Evolutionary conservation across 768 basidiomycete genomes (phyloP).

Genomic region (Amanita rimosa): DNA sequence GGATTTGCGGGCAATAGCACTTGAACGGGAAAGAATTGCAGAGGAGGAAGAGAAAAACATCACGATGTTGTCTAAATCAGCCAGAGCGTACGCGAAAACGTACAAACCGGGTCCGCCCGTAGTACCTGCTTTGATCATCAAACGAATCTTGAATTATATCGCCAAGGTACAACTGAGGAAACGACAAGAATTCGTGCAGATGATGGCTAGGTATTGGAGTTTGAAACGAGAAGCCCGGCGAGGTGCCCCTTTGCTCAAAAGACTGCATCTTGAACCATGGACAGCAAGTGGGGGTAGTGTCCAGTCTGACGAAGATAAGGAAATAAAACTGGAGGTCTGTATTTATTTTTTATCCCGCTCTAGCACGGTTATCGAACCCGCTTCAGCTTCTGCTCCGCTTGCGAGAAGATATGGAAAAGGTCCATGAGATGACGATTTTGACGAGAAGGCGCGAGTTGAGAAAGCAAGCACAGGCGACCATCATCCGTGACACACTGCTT

Average conservation of each 20-base stretch:
- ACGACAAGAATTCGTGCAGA: conserved; percentile 63
- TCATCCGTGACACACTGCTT: conserved; percentile 57
- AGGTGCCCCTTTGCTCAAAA: conserved; percentile 87
- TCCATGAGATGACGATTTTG: conserved; percentile 55
- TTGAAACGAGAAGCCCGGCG: conserved; percentile 88
- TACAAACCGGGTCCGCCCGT: conserved; percentile 91
- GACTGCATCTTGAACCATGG: conserved; percentile 96
- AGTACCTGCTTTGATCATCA: conserved; percentile 77
- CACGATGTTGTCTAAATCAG: conserved; percentile 54
- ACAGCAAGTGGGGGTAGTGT: conserved; percentile 60
- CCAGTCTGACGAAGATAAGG: conserved; percentile 76
- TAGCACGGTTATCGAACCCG: not conserved
- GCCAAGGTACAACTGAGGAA: conserved; percentile 59
- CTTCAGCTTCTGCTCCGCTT: conserved; percentile 46
- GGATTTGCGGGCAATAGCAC: conserved; percentile 43
- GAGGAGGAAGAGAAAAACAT: conserved; percentile 29
- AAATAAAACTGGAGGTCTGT: conserved; percentile 70
- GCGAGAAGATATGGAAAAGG: conserved; percentile 63
- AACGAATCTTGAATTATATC: conserved; percentile 68
- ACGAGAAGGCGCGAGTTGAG: conserved; percentile 71
- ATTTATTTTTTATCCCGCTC: not conserved
- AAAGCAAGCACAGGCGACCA: conserved; percentile 60
- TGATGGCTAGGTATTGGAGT: conserved; percentile 92
- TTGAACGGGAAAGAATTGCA: conserved; percentile 29
- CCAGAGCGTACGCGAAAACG: conserved; percentile 84